Evolutionary conservation across 768 basidiomycete species (phyloP), one percentile per base, ranked within the genome.

Genomic region (Cytidiella melzeri): DNA sequence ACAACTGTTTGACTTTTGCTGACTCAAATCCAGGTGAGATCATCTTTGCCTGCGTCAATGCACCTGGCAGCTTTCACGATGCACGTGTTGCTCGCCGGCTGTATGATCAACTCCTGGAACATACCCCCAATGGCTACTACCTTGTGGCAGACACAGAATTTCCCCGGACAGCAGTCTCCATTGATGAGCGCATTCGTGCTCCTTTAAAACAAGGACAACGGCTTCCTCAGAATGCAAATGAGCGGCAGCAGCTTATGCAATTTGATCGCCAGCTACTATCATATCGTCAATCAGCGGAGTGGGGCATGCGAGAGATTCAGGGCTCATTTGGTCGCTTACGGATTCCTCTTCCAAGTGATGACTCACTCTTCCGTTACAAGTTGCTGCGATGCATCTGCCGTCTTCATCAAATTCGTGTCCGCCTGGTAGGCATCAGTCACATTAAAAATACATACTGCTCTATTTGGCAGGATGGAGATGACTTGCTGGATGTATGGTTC

Each of bases 21-120:
- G n/a, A n/a, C n/a, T n/a, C n/a, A n/a, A n/a, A n/a, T n/a, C n/a
- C 38, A 75, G 72, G 72, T 26, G 48, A 51, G 5, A 64, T 76
- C 6, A 68, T 75, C 58, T 57, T 52, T 6, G 57, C 55, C 7
- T 55, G 52, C 5, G 44, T 69, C 12, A 76, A 76, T 59, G 62
- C 66, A 1, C 74, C 73, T 0, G 71, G 74, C 9, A 75, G 73
- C 53, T 78, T 73, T 74, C 76, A 77, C 56, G 71, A 78, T 51
- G 63, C 72, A 5, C 62, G 57, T 20, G 66, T 76, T 50, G 71
- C 73, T 1, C 57, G 54, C 3, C 64, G 61, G 1, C 68, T 78
- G 11, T 76, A 71, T 51, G 45, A 69, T 5, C 64, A 64, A 26
- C 58, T 74, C 0, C 53, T 46, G 0, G 58, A 46, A 1, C 19